Conservation (phyloP, 352 stramenopile species). For the Globisporangium spinosum region DNA sequence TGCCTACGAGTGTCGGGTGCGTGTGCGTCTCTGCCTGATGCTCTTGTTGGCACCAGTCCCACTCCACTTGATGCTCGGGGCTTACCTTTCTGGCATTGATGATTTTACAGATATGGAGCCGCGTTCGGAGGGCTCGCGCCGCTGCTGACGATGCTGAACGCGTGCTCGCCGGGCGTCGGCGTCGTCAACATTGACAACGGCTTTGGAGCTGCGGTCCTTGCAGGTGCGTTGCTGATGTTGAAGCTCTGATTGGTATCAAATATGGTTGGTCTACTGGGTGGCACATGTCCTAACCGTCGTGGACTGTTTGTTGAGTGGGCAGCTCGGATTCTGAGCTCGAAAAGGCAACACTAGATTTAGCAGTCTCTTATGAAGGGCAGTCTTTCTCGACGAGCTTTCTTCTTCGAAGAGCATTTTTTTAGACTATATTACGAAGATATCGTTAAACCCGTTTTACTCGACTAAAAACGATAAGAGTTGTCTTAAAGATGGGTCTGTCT, state of each 20-base stretch:
- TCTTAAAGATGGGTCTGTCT: too few species aligned
- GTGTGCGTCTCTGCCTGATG: conserved; percentile 28
- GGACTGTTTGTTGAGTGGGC: neutral
- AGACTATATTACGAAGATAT: too few species aligned
- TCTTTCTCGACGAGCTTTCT: too few species aligned
- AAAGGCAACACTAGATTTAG: neutral
- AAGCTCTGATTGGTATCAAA: neutral
- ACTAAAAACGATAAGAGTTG: too few species aligned
- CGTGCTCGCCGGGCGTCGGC: conserved; percentile 95
- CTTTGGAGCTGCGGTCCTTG: conserved; percentile 94
- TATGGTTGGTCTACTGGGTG: neutral
- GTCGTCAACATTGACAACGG: conserved; percentile 99
- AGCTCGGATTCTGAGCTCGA: conserved; percentile 1
- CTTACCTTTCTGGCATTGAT: neutral
- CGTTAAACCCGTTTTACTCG: too few species aligned
- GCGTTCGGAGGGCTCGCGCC: conserved; percentile 90
- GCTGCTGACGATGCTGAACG: conserved; percentile 97
- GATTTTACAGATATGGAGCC: conserved; percentile 53
- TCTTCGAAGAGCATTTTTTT: too few species aligned
- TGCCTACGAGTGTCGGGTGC: conserved; percentile 93
- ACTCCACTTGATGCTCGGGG: neutral
- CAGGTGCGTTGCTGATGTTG: conserved; percentile 39
- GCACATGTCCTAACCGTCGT: neutral
- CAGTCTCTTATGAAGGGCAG: too few species aligned
- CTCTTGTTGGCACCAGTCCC: neutral